Percentiles rank a stretch among this genome's conserved stretches.
These are phyloP conservation scores for Tricholoma bakamatsutake DNA, from an alignment of 768 basidiomycete genomes.

Conservation along the genomic window DNA sequence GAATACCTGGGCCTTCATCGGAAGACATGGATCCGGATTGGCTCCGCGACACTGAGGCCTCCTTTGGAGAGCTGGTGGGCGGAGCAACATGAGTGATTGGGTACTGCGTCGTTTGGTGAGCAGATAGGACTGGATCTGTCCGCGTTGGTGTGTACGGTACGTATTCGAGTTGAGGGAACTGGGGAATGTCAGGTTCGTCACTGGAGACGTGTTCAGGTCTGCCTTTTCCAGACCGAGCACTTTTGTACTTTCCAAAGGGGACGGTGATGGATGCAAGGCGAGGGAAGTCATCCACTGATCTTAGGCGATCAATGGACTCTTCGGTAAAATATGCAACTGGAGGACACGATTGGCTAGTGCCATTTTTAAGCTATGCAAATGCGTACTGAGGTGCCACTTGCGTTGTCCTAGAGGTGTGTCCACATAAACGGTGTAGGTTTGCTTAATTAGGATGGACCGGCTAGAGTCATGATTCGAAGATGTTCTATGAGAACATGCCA, in stretches of 20 bases:
- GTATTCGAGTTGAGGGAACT: slow-evolving; percentile 39
- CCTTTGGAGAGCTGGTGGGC: slow-evolving; percentile 5
- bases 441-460: slow-evolving; percentile 56
- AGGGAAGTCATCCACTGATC: slow-evolving; percentile 61
- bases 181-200: slow-evolving; percentile 30
- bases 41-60: slow-evolving; percentile 15
- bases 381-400: slow-evolving; percentile 78
- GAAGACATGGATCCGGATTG: slow-evolving; percentile 25
- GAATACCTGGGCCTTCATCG: slow-evolving; percentile 27
- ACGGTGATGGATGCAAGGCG: slow-evolving; percentile 43
- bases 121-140: slow-evolving; percentile 12
- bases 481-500: slow-evolving; percentile 12
- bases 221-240: slow-evolving; percentile 62
- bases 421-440: slow-evolving; percentile 77
- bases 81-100: background rate
- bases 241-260: slow-evolving; percentile 64
- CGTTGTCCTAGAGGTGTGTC: slow-evolving; percentile 60
- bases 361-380: background rate
- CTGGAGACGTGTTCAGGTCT: slow-evolving; percentile 47
- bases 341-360: slow-evolving; percentile 15
- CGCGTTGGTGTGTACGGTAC: slow-evolving; percentile 34
- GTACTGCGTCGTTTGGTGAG: background rate
- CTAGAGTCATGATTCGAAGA: slow-evolving; percentile 26
- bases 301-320: slow-evolving; percentile 55
- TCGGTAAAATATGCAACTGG: slow-evolving; percentile 80